Conservation (phyloP, 352 stramenopile genomes). For the Phytophthora pinifolia region DNA sequence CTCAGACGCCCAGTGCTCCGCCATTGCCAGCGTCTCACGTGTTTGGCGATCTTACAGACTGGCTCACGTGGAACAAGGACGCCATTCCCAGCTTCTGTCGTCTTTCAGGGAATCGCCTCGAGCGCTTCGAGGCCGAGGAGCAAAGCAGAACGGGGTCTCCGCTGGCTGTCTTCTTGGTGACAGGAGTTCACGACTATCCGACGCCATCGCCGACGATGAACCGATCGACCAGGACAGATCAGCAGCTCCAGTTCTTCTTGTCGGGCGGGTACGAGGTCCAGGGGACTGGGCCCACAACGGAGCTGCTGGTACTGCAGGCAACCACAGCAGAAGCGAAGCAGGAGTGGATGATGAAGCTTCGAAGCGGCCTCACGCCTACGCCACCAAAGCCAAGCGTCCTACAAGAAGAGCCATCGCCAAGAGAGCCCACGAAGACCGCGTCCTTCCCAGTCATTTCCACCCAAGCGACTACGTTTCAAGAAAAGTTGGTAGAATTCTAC, state of each 20-base stretch:
- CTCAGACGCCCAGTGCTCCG: conserved; percentile 12
- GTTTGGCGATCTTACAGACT: conserved; percentile 19
- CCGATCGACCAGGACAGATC: conserved; percentile 6
- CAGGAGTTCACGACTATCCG: conserved; percentile 46
- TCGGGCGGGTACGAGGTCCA: conserved; percentile 21
- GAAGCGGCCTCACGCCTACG: conserved; percentile 38
- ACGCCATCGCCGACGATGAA: conserved; percentile 33
- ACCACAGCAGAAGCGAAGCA: conserved; percentile 45
- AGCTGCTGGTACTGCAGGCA: conserved; percentile 40
- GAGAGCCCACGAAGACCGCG: neutral
- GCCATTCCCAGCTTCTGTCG: conserved; percentile 38
- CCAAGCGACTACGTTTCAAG: conserved; percentile 28
- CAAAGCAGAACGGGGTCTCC: conserved; percentile 41
- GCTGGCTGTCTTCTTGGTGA: conserved; percentile 41
- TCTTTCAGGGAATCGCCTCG: conserved; percentile 54
- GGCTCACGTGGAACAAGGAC: conserved; percentile 43
- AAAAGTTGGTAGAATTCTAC: conserved; percentile 88
- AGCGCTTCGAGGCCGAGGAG: conserved; percentile 44
- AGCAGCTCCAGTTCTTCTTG: conserved; percentile 30
- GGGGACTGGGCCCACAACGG: neutral
- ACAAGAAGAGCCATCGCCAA: neutral
- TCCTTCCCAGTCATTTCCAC: conserved; percentile 6
- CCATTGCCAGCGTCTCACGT: conserved; percentile 31
- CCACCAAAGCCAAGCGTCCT: conserved; percentile 4
- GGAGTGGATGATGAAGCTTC: conserved; percentile 58